Base-by-base conservation (phyloP, 805 yeast species). In the Yarrowia deformans region DNA sequence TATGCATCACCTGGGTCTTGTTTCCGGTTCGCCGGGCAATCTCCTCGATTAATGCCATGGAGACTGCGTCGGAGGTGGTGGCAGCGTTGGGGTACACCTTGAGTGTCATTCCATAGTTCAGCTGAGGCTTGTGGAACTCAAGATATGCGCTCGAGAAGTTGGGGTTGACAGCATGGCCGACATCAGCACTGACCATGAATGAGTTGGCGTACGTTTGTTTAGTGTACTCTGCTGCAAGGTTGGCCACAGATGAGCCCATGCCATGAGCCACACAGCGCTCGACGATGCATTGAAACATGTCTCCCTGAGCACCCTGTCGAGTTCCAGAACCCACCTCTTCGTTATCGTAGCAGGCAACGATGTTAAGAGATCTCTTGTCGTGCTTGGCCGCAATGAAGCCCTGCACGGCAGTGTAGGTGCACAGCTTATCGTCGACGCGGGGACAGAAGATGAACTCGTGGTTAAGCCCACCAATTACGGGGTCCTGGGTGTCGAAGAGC, bases 311-410 rank as follows among this genome's bases (percentile, higher is more conserved):
- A 73, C 97, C 97, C 73, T 88, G 91, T 78, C 94, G 85, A 6
- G 92, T 83, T 43, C 87, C 84, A 8, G 94, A 88, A 10, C 97
- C 97, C 69, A 91, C 84, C 79, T 91, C 97, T 79, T 91, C 97
- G 76, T 89, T 87, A 75, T 92, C 97, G 74, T 86, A 90, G 69
- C 90, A 82, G 1, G 88, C 88, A 1, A 87, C 90, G 63, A 88
- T 77, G 37, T 87, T 81, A 58, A 80, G 73, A 42, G 75, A 68
- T 55, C 70, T 69, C 66, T 77, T 70, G 37, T 74, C 72, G 66
- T 80, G 82, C 37, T 75, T 73, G 56, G 79, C 77, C 19, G 72
- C 76, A 9, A 85, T 76, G 46, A 79, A 80, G 72, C 84, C 87
- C 63, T 81, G 77, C 69, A 89, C 77, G 10, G 93, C 95, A 14